Base-by-base conservation (phyloP, 176 grass and related monocot genomes). In the Canna indica region DNA sequence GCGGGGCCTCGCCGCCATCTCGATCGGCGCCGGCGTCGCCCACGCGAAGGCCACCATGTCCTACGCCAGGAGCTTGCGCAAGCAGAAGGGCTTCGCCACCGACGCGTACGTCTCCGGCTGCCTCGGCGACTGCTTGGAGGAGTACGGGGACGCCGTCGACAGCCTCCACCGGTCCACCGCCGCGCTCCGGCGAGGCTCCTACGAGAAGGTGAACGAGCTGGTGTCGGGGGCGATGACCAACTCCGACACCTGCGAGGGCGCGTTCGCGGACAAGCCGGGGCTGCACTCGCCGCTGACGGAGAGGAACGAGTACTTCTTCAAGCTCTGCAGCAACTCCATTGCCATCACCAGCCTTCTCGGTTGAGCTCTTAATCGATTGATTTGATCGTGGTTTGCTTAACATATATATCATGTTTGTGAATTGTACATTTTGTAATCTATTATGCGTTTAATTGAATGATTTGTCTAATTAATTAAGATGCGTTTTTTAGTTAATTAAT, bases 21-120 rank as follows among this genome's bases (percentile, higher is more conserved):
- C 75, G 12, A 58, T 77, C 10, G 12, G 18, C 29, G 38, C 39
- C 8, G 47, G 65, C 64, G 48, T 71, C 47, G 56, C 20, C 34
- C 63, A 77, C 36, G 72, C 67, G 24, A 64, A 73, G 24, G 38
- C 69, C 35, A 78, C 72, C 59, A 41, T 83, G 54, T 68, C 81
- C 13, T 73, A 31, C 71, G 52, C 71, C 68, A 47, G 16, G 44
- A 38, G 10, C 15, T 25, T 70, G 20, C 6, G 10, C 68, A 48
- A 70, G 42, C 42, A 22, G 20, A 6, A 20, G 16, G 11, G n/a
- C 26, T 2, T 31, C 15, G 44, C 42, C 26, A 18, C 16, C 67
- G 67, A 8, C 42, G 27, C 44, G 20, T 70, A 70, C 68, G 68
- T 22, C 33, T 36, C 71, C 13, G 24, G 22, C 7, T 73, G 52